Evolutionary conservation across 331 rosid genomes (phyloP).

Genomic region (Quercus tomentella): DNA sequence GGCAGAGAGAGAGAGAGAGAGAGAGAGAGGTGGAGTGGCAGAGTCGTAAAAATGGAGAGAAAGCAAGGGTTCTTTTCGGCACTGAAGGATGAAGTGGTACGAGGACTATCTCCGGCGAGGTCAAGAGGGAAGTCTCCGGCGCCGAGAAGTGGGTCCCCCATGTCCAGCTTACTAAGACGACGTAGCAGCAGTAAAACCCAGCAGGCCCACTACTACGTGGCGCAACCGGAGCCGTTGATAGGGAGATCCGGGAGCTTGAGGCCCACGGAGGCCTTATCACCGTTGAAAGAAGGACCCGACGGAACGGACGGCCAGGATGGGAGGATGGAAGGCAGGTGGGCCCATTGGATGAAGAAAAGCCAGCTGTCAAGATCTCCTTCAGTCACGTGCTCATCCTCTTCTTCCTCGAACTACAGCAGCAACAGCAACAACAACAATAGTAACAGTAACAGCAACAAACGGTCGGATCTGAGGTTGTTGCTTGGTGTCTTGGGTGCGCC

Average conservation of each 20-base stretch:
- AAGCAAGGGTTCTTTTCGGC: constrained; percentile 92
- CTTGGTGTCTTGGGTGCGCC: constrained; percentile 98
- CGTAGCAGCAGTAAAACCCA: constrained; percentile 31
- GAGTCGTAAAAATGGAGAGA: constrained; percentile 59
- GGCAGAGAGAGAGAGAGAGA: no score
- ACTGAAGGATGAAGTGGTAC: constrained; percentile 74
- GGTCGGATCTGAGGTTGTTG: constrained; percentile 91
- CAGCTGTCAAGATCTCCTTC: constrained; percentile 76
- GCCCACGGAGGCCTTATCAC: constrained; percentile 82
- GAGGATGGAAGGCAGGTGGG: constrained; percentile 78
- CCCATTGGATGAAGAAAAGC: constrained; percentile 95
- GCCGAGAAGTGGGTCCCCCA: constrained; percentile 60
- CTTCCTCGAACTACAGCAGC: constrained; percentile 24
- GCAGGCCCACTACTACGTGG: constrained; percentile 31
- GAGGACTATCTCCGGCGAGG: constrained; percentile 83
- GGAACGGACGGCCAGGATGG: constrained; percentile 49
- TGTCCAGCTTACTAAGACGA: constrained; percentile 60
- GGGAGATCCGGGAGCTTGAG: constrained; percentile 90
- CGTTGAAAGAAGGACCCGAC: constrained; percentile 82
- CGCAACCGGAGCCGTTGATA: constrained; percentile 51
- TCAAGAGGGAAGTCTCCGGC: constrained; percentile 80
- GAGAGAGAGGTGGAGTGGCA: background rate
- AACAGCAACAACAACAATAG: no score
- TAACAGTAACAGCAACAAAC: constrained; percentile 29
- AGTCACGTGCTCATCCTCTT: constrained; percentile 47